Evolutionary conservation across 139 green algal species (phyloP), one percentile per base, ranked within the genome.

Genomic region (Picochlorum sp.): DNA sequence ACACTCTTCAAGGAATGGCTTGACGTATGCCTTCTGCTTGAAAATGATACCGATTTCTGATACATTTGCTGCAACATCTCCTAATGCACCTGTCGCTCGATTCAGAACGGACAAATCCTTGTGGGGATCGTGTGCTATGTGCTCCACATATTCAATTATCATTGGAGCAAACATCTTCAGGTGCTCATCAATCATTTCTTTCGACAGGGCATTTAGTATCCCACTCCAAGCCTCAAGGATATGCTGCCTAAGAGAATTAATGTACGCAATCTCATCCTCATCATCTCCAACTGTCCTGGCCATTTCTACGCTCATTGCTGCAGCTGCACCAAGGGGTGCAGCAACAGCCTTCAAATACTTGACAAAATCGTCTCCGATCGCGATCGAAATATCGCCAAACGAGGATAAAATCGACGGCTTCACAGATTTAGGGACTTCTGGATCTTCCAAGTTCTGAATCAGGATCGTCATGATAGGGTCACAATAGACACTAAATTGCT

Each of bases 221-320:
- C 92, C 91, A 11, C 79, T 78, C 84, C 95, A 97, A 4, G 90
- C 91, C 71, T 97, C 92, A 9, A 98, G 81, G 56, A 98, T 96
- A 73, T 89, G 58, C 5, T 78, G 69, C 6, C 91, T 82, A 68
- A 98, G 80, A 56, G 80, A 37, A 72, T 95, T 96, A 77, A 94
- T 92, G 82, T 97, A 98, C 4, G 97, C 91, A 23, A 79, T 68
- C 45, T 85, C 69, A 47, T 96, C 91, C 24, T 92, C 89, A 62
- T 95, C 86, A 24, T 34, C 51, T 7, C 11, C 52, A 4, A 26
- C 52, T n/a, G 11, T 21, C 37, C 28, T 21, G 21, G 59, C 37
- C 70, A 71, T 67, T 61, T 82, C 66, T 62, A 89, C 68, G 56
- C 74, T 77, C 44, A 91, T 71, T 23, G 62, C 49, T 72, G 85